Base-by-base conservation (phyloP, 2,329 filamentous ascomycete genomes). In the Apiospora saccharicola region DNA sequence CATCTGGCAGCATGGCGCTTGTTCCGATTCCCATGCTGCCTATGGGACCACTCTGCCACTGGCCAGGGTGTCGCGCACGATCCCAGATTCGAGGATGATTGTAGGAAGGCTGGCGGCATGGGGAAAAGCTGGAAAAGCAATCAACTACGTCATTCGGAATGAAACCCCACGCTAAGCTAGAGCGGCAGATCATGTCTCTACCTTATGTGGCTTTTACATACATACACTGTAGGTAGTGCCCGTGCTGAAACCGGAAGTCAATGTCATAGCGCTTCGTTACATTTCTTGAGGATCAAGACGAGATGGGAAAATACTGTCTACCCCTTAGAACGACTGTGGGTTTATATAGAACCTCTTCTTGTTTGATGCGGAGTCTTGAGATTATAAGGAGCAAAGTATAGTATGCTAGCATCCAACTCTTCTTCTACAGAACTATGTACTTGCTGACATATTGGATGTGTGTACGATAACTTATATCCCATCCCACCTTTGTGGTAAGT, bases 71-170 rank as follows among this genome's bases (percentile, higher is more conserved):
- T 10, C 16, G 37, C 37, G 26, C 30, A n/a, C 30, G 53, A 61
- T 61, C 53, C 30, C 30, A 61, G 53, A 61, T 61, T 61, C 30
- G 53, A 61, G 26, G 26, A 14, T 57, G 26, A 34, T 57, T 26
- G 53, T 57, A 26, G 26, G 26, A 57, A 57, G 14, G 6, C 22
- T 57, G 14, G 53, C 10, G 53, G 30, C 53, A 13, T 64, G 16
- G 34, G 34, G 13, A 13, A 41, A 37, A 64, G 57, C 57, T 41
- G 57, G 19, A 22, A 64, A 41, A 41, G 34, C 34, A 64, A 64
- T 64, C 57, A 64, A 64, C 3, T 64, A 64, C 57, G 57, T 64
- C 57, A 64, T 64, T 13, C 34, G 57, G 19, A 19, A 64, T 12
- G 34, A 13, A 12, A 64, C 22, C 57, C 57, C 30, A 64, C 57